Conservation (phyloP, 371 early-diverging fungal genomes). For the Mortierella polycephala region DNA sequence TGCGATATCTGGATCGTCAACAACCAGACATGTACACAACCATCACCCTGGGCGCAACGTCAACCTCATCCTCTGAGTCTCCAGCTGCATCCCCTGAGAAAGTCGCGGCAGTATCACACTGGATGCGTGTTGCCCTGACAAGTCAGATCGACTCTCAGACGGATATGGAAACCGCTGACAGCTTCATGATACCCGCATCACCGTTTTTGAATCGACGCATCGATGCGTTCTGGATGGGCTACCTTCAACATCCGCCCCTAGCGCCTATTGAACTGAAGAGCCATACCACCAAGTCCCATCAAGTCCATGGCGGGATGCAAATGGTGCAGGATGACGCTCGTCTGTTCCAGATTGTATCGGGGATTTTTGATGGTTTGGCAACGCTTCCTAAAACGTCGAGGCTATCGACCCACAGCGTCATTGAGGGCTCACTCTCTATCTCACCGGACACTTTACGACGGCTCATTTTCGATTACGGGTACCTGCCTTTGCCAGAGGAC, state of each 20-base stretch:
- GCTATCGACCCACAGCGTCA: constrained; percentile 15
- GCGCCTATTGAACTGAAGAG: constrained; percentile 3
- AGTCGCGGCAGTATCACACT: constrained; percentile 19
- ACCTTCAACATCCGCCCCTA: constrained; percentile 14
- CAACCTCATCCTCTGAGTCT: neutral
- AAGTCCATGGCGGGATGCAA: constrained; percentile 6
- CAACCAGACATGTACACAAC: constrained; percentile 6
- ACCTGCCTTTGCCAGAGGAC: constrained; percentile 50
- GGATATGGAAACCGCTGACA: neutral
- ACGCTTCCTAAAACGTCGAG: constrained; percentile 21
- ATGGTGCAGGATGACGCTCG: constrained; percentile 40
- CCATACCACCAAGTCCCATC: neutral
- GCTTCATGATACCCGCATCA: constrained; percentile 23
- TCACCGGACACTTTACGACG: constrained; percentile 6
- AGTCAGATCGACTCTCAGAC: constrained; percentile 7
- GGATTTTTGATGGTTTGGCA: constrained; percentile 36
- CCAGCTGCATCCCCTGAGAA: constrained; percentile 1
- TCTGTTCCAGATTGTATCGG: constrained; percentile 40
- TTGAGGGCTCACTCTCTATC: constrained; percentile 29
- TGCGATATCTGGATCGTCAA: constrained; percentile 19
- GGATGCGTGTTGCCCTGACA: constrained; percentile 37
- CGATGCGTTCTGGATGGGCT: constrained; percentile 33
- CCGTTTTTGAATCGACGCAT: constrained; percentile 33
- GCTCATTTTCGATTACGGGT: constrained; percentile 39
- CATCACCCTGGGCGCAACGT: neutral